Conservation (phyloP, 768 basidiomycete species). For the Lactarius sanguifluus region DNA sequence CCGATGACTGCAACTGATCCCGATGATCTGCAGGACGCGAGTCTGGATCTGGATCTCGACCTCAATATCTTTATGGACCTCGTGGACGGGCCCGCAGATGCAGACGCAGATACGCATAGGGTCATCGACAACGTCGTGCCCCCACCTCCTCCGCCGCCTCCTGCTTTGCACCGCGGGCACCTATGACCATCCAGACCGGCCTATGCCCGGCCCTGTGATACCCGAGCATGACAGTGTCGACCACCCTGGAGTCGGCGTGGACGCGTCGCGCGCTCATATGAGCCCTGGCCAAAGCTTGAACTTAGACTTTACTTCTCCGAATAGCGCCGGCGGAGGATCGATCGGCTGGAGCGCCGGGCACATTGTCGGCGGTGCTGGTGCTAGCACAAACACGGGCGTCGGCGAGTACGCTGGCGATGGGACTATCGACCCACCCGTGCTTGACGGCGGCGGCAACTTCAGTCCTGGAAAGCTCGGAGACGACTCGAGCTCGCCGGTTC, state of each 20-base stretch:
- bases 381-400: background rate
- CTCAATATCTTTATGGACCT: conserved; percentile 9
- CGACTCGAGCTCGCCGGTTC: background rate
- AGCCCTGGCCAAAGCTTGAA: background rate
- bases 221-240: conserved; percentile 5
- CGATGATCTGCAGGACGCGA: background rate
- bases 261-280: background rate
- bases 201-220: conserved; percentile 11
- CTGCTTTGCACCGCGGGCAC: background rate
- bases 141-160: background rate
- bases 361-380: background rate
- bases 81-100: background rate
- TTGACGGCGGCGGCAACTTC: conserved; percentile 7
- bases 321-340: background rate
- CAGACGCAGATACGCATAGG: too few species aligned
- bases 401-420: conserved; percentile 18
- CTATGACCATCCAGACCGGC: conserved; percentile 12
- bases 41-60: conserved; percentile 2
- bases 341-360: background rate
- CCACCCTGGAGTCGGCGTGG: too few species aligned
- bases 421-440: conserved; percentile 27
- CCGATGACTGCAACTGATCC: background rate
- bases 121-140: background rate
- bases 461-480: conserved; percentile 2
- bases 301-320: background rate